Base-by-base conservation (phyloP, 2,329 filamentous ascomycete genomes). In the Hypoxylon sp. region DNA sequence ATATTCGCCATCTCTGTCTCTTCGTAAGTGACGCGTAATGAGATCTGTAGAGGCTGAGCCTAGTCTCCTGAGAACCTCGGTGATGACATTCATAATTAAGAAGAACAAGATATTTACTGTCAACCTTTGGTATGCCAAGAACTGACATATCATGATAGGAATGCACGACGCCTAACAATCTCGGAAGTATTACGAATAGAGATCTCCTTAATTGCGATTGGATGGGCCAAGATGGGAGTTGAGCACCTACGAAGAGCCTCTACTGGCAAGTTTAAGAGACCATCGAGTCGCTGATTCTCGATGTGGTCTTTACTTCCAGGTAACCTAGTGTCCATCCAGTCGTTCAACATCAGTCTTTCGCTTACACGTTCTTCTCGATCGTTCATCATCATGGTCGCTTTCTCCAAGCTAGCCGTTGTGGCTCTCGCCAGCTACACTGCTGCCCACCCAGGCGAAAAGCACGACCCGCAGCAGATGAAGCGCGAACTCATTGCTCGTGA, bases 401-500 rank as follows among this genome's bases (percentile, higher is more conserved):
- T 75, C 52, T 65, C 70, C 54, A 65, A 61, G 34, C 25, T 74
- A 8, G 57, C 65, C 41, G 48, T 74, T 43, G 67, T 64, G 37
- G 71, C 71, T 32, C 66, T 77, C 12, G 69, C 71, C n/a, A 69
- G 74, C 58, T 65, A 64, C 23, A 69, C 70, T 53, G 54, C 65
- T 50, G 76, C 76, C 29, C 77, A 78, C 61, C 76, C 76, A 8
- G 77, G 77, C 46, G 75, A 78, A 71, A 62, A 71, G 16, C 77
- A 78, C 55, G 65, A 70, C 56, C 56, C 63, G 32, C 50, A 68
- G 2, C 67, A 75, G 51, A 75, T 78, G 66, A 77, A 77, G 72
- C 74, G 77, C 27, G 75, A 78, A 64, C 69, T 79, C 39, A 63
- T 72, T n/a, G 75, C 74, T 27, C 76, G 77, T 55, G 77, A 79